Evolutionary conservation across 495 filamentous ascomycete species (phyloP), one percentile per base, ranked within the genome.

Genomic region (Aspergillus nidulans): DNA sequence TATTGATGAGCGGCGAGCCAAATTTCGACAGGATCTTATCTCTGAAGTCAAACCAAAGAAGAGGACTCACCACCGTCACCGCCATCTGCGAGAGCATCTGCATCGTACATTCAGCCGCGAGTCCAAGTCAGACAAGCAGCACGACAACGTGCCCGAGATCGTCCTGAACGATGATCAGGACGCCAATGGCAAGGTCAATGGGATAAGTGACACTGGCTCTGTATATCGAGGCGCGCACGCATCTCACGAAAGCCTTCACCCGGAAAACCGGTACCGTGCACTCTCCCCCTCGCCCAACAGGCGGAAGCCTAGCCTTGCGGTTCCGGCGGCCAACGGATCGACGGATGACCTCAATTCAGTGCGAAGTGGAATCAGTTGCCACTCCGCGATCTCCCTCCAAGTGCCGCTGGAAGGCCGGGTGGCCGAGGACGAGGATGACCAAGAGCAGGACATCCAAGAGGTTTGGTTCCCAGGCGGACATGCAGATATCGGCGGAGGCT

Each of bases 391-490:
- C 19, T 79, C 77, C 0, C 63, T 78, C 6, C 67, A 64, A 8
- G 59, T 72, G 2, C 69, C 72, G 18, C 20, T 8, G 60, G 59
- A 39, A 25, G 20, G 21, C 7, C 23, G 28, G n/a, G 47, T 44
- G 13, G n/a, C 19, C 0, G 34, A 55, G 16, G 57, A 58, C n/a
- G 68, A 77, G 3, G 69, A 78, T 20, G 85, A 85, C 30, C 77
- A 79, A 0, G 68, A 63, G 19, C 88, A 92, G 58, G 87, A 92
- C 60, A 86, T 94, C 52, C 83, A 89, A 60, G 88, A 91, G 57
- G 75, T 92, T 9, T 94, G 90, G 90, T 95, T 94, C 64, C 78
- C 88, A 0, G 90, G 90, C 36, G 83, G 85, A 30, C 90, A 95
- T 61, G 89, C 81, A 9, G 90, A 95, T 58, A 84, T 95, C 25